phyloP scores from a whole-genome alignment of 768 basidiomycete genomes.

The Mycena polygramma region DNA sequence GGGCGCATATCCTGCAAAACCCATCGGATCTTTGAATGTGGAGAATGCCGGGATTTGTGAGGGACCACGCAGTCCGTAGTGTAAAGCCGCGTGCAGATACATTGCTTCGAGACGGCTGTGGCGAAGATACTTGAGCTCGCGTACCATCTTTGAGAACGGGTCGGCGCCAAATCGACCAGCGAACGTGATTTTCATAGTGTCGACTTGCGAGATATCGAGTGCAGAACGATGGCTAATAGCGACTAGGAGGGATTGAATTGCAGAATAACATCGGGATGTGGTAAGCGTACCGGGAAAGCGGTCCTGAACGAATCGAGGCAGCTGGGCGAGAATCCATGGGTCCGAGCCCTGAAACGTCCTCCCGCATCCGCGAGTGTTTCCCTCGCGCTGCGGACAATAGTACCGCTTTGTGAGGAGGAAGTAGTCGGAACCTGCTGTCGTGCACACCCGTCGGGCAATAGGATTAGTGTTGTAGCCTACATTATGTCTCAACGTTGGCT shows the following conservation, averaged over 20 bases:
- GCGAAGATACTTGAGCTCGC: no score
- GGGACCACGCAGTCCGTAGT: no score
- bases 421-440: constrained; percentile 28
- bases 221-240: constrained; percentile 30
- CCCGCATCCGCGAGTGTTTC: constrained; percentile 30
- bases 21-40: no score
- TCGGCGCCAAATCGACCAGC: constrained; percentile 28
- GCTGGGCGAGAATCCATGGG: constrained; percentile 31
- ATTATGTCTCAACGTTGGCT: neutral
- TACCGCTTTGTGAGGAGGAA: constrained; percentile 33
- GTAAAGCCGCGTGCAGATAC: no score
- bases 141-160: constrained; percentile 17
- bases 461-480: constrained; percentile 31
- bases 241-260: constrained; percentile 4
- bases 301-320: constrained; percentile 33
- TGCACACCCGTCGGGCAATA: constrained; percentile 30
- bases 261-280: neutral
- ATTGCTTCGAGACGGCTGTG: no score
- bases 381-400: constrained; percentile 21
- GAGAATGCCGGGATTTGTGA: no score
- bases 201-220: constrained; percentile 30
- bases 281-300: constrained; percentile 33
- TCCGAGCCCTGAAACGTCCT: constrained; percentile 31
- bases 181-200: constrained; percentile 33
- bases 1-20: no score